phyloP scores from a whole-genome alignment of 2,329 filamentous ascomycete genomes.

The Plenodomus tracheiphilus region DNA sequence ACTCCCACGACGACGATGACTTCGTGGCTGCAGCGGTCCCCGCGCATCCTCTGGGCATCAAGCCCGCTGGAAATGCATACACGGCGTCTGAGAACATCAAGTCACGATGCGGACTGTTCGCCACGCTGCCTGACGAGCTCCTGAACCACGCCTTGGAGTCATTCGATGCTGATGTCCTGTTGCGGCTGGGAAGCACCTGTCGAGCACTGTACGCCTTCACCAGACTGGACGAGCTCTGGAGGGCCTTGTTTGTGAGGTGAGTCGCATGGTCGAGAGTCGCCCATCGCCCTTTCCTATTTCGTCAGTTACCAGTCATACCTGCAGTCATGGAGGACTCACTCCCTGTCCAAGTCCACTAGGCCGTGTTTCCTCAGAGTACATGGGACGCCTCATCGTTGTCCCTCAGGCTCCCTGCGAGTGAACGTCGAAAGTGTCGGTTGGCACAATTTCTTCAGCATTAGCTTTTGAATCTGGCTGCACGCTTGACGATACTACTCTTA shows the following conservation, averaged over 20 bases:
- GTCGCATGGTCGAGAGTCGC: slow-evolving; percentile 45
- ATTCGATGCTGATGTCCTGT: slow-evolving; percentile 66
- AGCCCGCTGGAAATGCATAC: slow-evolving; percentile 83
- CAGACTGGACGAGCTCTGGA: slow-evolving; percentile 85
- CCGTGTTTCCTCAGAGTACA: neutral
- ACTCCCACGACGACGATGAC: slow-evolving; percentile 28
- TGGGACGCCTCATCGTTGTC: neutral
- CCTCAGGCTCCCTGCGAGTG: no score
- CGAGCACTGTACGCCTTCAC: slow-evolving; percentile 86
- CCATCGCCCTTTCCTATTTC: slow-evolving; percentile 1
- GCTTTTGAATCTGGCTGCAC: no score
- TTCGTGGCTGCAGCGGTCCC: slow-evolving; percentile 65
- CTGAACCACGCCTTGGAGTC: slow-evolving; percentile 75
- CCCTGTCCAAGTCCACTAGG: slow-evolving; percentile 1
- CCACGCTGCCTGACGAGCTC: slow-evolving; percentile 76
- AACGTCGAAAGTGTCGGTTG: no score
- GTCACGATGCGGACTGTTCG: slow-evolving; percentile 66
- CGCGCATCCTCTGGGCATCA: slow-evolving; percentile 79
- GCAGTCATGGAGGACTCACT: neutral
- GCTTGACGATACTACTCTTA: no score
- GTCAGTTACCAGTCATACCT: slow-evolving; percentile 9
- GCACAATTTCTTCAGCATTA: no score
- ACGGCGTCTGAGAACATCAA: slow-evolving; percentile 69
- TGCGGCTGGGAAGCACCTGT: slow-evolving; percentile 74
- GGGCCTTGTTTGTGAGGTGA: slow-evolving; percentile 81